Percentiles rank a stretch among this genome's conserved stretches.
Evolutionary conservation across 805 yeast species (phyloP).

Genomic region (Candida easanensis): DNA sequence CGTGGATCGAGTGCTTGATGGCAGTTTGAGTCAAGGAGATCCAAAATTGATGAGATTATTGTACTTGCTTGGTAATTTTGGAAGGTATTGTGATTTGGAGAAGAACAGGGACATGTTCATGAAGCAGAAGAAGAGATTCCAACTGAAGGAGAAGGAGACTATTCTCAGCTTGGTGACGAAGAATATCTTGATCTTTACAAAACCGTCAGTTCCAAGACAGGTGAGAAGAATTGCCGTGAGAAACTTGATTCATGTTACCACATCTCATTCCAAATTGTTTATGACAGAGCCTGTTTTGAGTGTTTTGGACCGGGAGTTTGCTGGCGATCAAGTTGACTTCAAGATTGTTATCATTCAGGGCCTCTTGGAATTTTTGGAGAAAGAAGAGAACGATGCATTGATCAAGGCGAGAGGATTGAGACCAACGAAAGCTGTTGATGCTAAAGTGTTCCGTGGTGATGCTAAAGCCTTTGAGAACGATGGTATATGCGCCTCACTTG

Average conservation of each 20-base stretch:
- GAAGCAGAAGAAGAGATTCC: slow-evolving; percentile 32
- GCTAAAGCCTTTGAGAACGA: slow-evolving; percentile 51
- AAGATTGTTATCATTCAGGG: slow-evolving; percentile 55
- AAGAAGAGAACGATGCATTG: slow-evolving; percentile 49
- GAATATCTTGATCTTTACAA: slow-evolving; percentile 54
- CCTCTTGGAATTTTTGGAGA: slow-evolving; percentile 51
- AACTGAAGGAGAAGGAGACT: slow-evolving; percentile 49
- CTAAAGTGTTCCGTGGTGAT: slow-evolving; percentile 53
- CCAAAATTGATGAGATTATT: slow-evolving; percentile 53
- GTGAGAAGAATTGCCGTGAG: slow-evolving; percentile 52
- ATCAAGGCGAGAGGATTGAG: slow-evolving; percentile 38
- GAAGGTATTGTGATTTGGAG: slow-evolving; percentile 65
- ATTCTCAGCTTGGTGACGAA: slow-evolving; percentile 57
- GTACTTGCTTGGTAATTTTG: slow-evolving; percentile 67
- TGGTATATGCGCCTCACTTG: slow-evolving; percentile 71
- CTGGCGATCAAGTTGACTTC: slow-evolving; percentile 35
- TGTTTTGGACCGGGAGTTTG: slow-evolving; percentile 51
- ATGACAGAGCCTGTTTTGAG: slow-evolving; percentile 50
- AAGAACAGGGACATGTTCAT: slow-evolving; percentile 37
- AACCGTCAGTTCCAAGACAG: slow-evolving; percentile 27
- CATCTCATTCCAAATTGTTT: slow-evolving; percentile 64
- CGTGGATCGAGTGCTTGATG: slow-evolving; percentile 29
- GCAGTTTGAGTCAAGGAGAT: slow-evolving; percentile 33
- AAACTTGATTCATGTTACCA: slow-evolving; percentile 57
- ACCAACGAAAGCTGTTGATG: slow-evolving; percentile 34